Conservation (phyloP, 345 rosid genomes). For the Psidium friedrichsthalianum region DNA sequence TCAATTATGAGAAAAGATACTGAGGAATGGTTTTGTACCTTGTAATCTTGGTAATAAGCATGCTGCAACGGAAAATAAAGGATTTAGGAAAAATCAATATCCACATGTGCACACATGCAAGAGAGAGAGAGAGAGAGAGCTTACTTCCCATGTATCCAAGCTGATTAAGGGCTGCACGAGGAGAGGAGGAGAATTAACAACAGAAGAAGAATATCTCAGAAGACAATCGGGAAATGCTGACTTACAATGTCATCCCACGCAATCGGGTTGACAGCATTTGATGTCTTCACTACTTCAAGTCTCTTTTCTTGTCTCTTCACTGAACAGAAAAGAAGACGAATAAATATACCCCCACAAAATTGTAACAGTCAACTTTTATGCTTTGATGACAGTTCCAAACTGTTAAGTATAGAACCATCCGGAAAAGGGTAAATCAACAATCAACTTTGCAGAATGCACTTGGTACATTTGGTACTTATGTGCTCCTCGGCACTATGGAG, state of each 20-base stretch:
- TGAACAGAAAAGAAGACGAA: constrained; percentile 4
- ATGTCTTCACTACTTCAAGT: constrained; percentile 63
- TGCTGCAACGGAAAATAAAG: constrained; percentile 44
- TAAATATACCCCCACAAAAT: background rate
- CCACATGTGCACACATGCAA: background rate
- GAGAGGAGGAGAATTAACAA: background rate
- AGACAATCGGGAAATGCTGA: background rate
- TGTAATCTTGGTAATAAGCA: constrained; percentile 85
- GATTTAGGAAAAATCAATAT: background rate
- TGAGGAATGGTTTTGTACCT: constrained; percentile 28
- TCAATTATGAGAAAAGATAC: background rate
- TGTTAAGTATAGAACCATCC: background rate
- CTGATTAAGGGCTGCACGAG: constrained; percentile 75
- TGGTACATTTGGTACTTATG: background rate
- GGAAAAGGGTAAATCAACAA: background rate
- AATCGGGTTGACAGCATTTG: constrained; percentile 64
- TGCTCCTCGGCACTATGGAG: background rate
- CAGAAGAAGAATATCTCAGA: background rate
- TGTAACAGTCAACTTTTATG: background rate
- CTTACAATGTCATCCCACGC: constrained; percentile 90
- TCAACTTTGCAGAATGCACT: background rate
- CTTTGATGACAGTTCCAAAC: background rate
- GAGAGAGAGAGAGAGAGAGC: constrained; percentile 2
- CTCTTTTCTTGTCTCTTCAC: constrained; percentile 74
- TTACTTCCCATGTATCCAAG: constrained; percentile 96